Evolutionary conservation across 768 basidiomycete species (phyloP), one percentile per base, ranked within the genome.

Genomic region (Agrocybe praecox): DNA sequence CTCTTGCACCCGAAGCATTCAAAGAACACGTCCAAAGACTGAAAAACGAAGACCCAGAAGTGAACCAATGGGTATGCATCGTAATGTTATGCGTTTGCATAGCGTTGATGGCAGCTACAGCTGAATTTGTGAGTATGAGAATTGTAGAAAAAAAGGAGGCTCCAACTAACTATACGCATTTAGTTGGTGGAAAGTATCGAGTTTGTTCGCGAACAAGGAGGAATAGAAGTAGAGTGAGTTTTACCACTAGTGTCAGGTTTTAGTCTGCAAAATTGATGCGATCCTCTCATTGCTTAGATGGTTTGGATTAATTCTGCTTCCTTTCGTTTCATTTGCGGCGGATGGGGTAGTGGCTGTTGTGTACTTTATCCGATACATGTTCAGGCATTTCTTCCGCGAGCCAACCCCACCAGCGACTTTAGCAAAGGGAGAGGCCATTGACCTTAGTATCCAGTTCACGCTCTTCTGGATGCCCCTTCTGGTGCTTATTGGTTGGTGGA

Each of bases 391-490:
- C 59, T 72, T 81, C 63, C 65, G 66, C 10, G 67, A 70, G 36
- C 68, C 74, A 4, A 72, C 74, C 0, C 72, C 81, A 15, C 87
- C 87, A 1, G 74, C 76, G 6, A 77, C 79, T n/a, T 72, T 89
- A 19, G 89, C 89, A 0, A 83, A 83, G 65, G 87, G 79, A 0
- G 79, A 84, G 21, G 85, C 88, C 6, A 92, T 92, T 56, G 90
- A 92, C 66, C 77, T 90, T 46, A 86, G 85, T 63, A 89, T 91
- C 55, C 90, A 92, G 64, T 91, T 92, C 68, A 79, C 79, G 17
- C 74, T 91, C 11, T 89, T 90, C 70, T 92, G 90, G 90, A 87
- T 87, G 82, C 89, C 90, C 0, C 77, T 90, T 62, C 67, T 90
- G 42, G 81, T 87, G 4, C 65, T 92, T 19, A 72, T 90, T 18